Conservation (phyloP, 2,329 filamentous ascomycete genomes). For the Albifimbria verrucaria region DNA sequence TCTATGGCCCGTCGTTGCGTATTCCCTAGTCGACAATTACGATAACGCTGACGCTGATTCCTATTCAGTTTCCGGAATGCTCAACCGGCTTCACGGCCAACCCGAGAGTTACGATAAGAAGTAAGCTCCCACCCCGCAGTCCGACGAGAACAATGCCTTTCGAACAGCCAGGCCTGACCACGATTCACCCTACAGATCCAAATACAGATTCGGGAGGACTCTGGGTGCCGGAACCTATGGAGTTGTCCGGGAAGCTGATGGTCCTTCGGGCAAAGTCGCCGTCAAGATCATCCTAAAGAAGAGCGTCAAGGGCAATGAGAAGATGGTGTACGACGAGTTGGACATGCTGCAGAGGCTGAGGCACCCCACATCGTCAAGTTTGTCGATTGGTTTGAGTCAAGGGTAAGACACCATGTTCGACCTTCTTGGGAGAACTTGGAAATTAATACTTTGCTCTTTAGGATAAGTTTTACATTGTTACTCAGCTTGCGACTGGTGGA, state of each 20-base stretch:
- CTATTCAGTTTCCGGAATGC: conserved; percentile 73
- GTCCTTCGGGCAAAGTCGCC: conserved; percentile 79
- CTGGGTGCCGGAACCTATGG: conserved; percentile 97
- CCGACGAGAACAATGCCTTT: conserved; percentile 14
- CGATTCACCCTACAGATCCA: conserved; percentile 52
- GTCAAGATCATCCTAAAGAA: conserved; percentile 99
- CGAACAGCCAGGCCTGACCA: conserved; percentile 19
- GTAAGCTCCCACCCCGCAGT: conserved; percentile 44
- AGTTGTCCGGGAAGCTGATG: conserved; percentile 92
- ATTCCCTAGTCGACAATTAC: conserved; percentile 5
- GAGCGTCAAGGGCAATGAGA: conserved; percentile 96
- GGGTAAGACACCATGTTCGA: conserved; percentile 61
- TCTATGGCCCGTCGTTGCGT: neutral
- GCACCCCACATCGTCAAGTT: conserved; percentile 95
- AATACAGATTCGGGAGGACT: conserved; percentile 89
- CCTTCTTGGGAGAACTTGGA: too few species aligned
- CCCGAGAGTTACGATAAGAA: conserved; percentile 99
- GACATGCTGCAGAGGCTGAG: conserved; percentile 87
- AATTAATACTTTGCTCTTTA: conserved; percentile 29
- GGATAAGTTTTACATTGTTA: conserved; percentile 99
- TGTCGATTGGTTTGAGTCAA: conserved; percentile 98
- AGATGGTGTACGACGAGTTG: conserved; percentile 98
- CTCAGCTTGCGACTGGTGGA: conserved; percentile 89
- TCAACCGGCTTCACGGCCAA: conserved; percentile 94
- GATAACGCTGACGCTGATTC: conserved; percentile 18